Percentiles rank a stretch among this genome's conserved stretches.
phyloP scores from a whole-genome alignment of 192 early-diverging fungal genomes.

The Gamsiella multidivaricata region DNA sequence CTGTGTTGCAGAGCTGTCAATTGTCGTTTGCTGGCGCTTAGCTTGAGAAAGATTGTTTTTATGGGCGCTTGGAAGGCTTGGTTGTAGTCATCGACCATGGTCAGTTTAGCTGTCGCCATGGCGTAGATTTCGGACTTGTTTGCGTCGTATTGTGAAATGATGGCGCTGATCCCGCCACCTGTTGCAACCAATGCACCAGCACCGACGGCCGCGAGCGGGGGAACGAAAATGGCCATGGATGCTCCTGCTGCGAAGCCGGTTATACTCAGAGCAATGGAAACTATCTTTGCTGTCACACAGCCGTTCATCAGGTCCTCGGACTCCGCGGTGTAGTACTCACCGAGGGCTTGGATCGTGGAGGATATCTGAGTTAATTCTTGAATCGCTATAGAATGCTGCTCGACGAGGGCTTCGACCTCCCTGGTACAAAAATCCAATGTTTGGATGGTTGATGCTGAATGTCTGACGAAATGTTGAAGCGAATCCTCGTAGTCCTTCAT shows the following conservation, averaged over 20 bases:
- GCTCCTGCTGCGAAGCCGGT: neutral
- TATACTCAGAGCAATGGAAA: neutral
- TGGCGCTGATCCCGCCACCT: neutral
- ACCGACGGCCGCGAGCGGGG: neutral
- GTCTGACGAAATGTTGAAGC: neutral
- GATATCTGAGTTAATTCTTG: neutral
- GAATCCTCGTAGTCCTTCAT: neutral
- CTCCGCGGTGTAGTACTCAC: neutral
- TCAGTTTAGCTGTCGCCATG: neutral
- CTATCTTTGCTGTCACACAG: neutral
- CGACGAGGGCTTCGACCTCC: neutral
- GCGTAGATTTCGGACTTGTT: neutral
- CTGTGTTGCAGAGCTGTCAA: neutral
- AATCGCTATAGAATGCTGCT: neutral
- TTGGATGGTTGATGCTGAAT: neutral
- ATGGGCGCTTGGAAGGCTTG: neutral
- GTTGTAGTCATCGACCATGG: neutral
- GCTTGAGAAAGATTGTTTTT: neutral
- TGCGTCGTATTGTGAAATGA: neutral
- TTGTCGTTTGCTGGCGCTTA: neutral
- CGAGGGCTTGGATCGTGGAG: neutral
- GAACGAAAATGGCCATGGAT: neutral
- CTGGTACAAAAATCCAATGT: neutral
- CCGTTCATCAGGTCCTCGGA: neutral
- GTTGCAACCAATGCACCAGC: neutral